Evolutionary conservation across 441 rosid species (phyloP), one percentile per base, ranked within the genome.

Genomic region (Dalechampia spathulata): DNA sequence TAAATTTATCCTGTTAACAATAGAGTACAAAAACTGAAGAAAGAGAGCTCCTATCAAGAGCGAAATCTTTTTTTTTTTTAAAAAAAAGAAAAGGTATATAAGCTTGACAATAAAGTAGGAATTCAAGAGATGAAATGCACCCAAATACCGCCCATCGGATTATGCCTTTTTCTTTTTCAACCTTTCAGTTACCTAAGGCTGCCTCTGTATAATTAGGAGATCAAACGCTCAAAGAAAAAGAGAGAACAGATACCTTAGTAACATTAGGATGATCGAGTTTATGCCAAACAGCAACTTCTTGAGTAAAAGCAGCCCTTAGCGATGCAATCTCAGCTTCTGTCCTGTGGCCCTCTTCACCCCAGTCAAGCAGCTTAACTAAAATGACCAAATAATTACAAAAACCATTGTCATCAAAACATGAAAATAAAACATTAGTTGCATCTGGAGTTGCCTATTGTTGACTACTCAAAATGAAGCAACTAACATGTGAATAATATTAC

Each of bases 301-400:
- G 96, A 6, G 79, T 57, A 69, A 91, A 91, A 57, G 85, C 88
- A 19, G 93, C 72, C 71, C 96, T 83, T 47, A 88, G 60, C 0
- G 92, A 70, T 19, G 85, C 72, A 37, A 88, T 77, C 79, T 88
- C 96, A 62, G 93, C 94, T 28, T 92, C 98, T 20, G 91, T 79
- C 67, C 96, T 81, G 32, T 88, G 96, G 50, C 96, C 96, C 64
- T 88, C 98, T 75, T 92, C 98, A 53, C 98, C 98, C 98, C 96
- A 92, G 75, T 92, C 98, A 63, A 92, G 96, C 67, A 92, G 70
- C 80, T 92, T 92, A 59, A 88, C 98, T 92, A 71, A 58, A n/a
- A n/a, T n/a, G 54, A 40, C 56, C 20, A 55, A 65, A 61, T 43
- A 56, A 62, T 50, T 46, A 30, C 49, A 58, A 59, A 28, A 47